Percentiles rank a stretch among this genome's conserved stretches.
phyloP scores from a whole-genome alignment of 2,329 filamentous ascomycete genomes.

The Neocatenulostroma microsporum region DNA sequence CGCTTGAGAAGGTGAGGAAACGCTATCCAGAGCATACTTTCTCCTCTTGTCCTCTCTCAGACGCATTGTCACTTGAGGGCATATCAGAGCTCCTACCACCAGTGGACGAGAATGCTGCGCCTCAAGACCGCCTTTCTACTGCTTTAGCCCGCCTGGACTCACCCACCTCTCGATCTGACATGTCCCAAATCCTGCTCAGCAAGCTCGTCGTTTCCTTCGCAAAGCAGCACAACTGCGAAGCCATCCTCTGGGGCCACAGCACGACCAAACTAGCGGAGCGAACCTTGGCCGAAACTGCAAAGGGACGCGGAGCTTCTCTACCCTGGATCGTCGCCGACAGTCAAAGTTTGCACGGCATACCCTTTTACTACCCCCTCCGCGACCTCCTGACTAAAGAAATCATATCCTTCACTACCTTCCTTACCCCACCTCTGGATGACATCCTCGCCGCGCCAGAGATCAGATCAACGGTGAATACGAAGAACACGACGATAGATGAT shows the following conservation, averaged over 20 bases:
- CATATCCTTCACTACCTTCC: slow-evolving; percentile 49
- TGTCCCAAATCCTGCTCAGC: slow-evolving; percentile 61
- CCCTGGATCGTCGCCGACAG: slow-evolving; percentile 80
- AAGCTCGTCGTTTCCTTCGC: slow-evolving; percentile 63
- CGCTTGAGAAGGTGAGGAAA: slow-evolving; percentile 39
- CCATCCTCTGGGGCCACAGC: slow-evolving; percentile 73
- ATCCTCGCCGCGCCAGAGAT: slow-evolving; percentile 7
- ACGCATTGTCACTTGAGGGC: slow-evolving; percentile 35
- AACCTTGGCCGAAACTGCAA: slow-evolving; percentile 79
- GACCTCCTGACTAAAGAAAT: slow-evolving; percentile 82
- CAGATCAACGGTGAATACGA: slow-evolving; percentile 51
- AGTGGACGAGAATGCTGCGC: too few species aligned
- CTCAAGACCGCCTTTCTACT: neutral
- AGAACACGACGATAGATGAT: slow-evolving; percentile 80
- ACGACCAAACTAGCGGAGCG: slow-evolving; percentile 83
- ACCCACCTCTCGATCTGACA: slow-evolving; percentile 66
- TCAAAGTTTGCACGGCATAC: slow-evolving; percentile 48
- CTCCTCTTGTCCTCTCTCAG: slow-evolving; percentile 55
- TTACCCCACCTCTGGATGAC: slow-evolving; percentile 33
- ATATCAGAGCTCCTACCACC: slow-evolving; percentile 4
- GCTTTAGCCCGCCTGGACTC: slow-evolving; percentile 28
- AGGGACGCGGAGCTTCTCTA: slow-evolving; percentile 76
- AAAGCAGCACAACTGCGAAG: slow-evolving; percentile 52
- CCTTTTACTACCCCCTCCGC: slow-evolving; percentile 71
- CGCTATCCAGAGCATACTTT: slow-evolving; percentile 62